A percentile compares a stretch with the other conserved stretches of the same genome.
phyloP scores from a whole-genome alignment of 805 yeast genomes.

The Clavispora phyllophila region DNA sequence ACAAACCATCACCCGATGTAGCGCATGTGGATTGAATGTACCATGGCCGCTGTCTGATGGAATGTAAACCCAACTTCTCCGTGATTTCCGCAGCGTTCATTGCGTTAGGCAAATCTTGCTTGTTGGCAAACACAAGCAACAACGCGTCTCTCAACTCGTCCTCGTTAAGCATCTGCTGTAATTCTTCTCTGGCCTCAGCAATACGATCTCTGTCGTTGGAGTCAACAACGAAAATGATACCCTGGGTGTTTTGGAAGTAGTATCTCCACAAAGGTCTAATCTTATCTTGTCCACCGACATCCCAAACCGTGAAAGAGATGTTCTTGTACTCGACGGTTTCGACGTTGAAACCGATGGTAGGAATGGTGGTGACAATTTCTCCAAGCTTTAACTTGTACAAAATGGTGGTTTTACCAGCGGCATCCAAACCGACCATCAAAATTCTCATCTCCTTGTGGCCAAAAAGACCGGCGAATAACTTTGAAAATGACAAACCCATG shows the following conservation, averaged over 20 bases:
- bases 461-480: conserved; percentile 3
- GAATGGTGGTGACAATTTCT: conserved; percentile 6
- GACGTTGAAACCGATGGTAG: conserved; percentile 6
- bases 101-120: conserved; percentile 7
- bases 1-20: conserved; percentile 14
- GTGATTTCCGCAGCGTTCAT: conserved; percentile 7
- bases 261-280: conserved; percentile 6
- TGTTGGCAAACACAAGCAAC: conserved; percentile 7
- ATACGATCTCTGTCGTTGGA: conserved; percentile 6
- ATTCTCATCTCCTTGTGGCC: conserved; percentile 6
- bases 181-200: conserved; percentile 5
- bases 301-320: conserved; percentile 6
- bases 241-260: conserved; percentile 7
- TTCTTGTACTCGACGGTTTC: conserved; percentile 6
- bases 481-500: conserved; percentile 5
- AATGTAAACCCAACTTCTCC: conserved; percentile 6
- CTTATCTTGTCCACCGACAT: conserved; percentile 7
- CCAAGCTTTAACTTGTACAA: conserved; percentile 7
- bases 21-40: conserved; percentile 7
- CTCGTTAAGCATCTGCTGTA: conserved; percentile 6
- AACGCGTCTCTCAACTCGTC: conserved; percentile 6
- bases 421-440: conserved; percentile 6
- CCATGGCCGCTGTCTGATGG: conserved; percentile 6
- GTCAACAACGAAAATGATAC: conserved; percentile 5
- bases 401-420: conserved; percentile 7